These are phyloP conservation scores for Globisporangium sylvaticum DNA, from an alignment of 352 stramenopile species.

Conservation along the genomic window DNA sequence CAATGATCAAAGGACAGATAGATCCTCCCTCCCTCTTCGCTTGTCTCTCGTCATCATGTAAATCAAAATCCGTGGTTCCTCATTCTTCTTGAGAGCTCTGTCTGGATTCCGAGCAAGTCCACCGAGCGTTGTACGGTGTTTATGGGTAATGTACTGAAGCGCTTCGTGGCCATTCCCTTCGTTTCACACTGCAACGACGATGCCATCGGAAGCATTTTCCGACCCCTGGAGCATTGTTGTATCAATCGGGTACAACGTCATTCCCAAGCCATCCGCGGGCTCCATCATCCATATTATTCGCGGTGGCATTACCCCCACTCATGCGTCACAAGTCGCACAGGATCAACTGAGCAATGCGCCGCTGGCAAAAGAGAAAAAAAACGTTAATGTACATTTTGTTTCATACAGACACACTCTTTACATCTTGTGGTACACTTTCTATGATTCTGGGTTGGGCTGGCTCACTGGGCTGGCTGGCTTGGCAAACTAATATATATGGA, in stretches of 20 bases:
- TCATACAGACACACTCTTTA: constrained; percentile 35
- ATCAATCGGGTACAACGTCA: no score
- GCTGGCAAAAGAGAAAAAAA: neutral
- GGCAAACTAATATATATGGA: constrained; percentile 6
- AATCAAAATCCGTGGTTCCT: neutral
- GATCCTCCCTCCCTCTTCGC: neutral
- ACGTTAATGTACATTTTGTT: constrained; percentile 29
- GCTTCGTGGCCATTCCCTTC: neutral
- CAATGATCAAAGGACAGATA: neutral
- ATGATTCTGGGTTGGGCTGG: neutral
- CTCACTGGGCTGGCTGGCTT: neutral
- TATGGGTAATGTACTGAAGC: neutral
- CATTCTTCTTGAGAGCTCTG: neutral
- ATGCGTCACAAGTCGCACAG: neutral
- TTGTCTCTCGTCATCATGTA: neutral
- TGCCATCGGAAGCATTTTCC: neutral
- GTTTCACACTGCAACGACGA: neutral
- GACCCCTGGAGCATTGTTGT: neutral
- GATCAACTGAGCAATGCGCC: no score
- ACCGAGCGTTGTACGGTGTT: no score
- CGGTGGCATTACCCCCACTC: no score
- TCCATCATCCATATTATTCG: no score
- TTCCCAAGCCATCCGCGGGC: no score
- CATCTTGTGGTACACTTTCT: constrained; percentile 12
- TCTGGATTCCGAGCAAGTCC: no score